A percentile compares a stretch with the other conserved stretches of the same genome.
Conservation (phyloP, 768 basidiomycete genomes). For the Infundibulicybe gibba region DNA sequence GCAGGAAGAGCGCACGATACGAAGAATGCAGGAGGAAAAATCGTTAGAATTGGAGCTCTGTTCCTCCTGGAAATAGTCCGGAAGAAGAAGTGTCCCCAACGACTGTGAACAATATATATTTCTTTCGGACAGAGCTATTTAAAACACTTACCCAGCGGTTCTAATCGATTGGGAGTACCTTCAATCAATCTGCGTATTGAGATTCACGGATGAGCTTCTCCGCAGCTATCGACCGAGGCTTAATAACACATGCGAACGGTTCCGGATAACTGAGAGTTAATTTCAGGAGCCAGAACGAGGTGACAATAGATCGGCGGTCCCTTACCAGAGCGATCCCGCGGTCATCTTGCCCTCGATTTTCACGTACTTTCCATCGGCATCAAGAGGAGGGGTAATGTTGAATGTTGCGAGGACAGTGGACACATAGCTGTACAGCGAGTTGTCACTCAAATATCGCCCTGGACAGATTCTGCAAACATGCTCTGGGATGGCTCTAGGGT, state of each 20-base stretch:
- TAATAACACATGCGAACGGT: conserved; percentile 13
- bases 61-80: no score
- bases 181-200: no score
- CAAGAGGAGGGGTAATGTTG: conserved; percentile 14
- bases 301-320: background rate
- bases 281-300: background rate
- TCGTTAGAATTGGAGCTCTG: no score
- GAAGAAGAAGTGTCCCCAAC: no score
- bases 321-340: conserved; percentile 3
- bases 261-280: conserved; percentile 8
- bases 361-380: conserved; percentile 10
- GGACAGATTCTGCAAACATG: conserved; percentile 17
- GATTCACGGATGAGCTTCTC: conserved; percentile 4
- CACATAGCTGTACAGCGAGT: conserved; percentile 16
- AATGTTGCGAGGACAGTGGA: conserved; percentile 19
- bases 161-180: no score
- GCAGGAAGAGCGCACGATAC: no score
- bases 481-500: background rate
- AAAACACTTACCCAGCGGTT: no score
- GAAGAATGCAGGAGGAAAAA: no score
- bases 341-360: conserved; percentile 12
- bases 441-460: conserved; percentile 17
- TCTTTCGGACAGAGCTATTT: no score
- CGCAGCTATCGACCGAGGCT: conserved; percentile 10
- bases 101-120: no score